Base-by-base conservation (phyloP, 129 eudicot species). In the Artemisia argyi region DNA sequence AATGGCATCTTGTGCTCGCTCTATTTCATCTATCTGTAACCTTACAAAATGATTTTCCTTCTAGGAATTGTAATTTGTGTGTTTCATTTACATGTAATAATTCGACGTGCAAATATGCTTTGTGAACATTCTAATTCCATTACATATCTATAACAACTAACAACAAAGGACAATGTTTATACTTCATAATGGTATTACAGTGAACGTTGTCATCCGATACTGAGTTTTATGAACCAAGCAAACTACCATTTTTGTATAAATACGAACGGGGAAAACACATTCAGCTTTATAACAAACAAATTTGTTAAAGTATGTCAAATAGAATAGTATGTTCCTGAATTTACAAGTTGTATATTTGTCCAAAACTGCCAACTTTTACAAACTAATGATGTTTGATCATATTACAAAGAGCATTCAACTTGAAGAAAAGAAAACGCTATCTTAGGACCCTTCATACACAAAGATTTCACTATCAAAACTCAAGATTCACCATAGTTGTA, bases 51-150 rank as follows among this genome's bases (percentile, higher is more conserved):
- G 2, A 26, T 63, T 63, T 63, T 55, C 54, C 1, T 51, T 63
- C 72, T 53, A 35, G 72, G 53, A 64, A 58, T 16, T 65, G 66
- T 74, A 54, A 42, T 53, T 52, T 74, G 72, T 53, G 65, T 53
- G 47, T 65, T 65, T 22, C 15, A 20, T 20, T 20, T 20, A 20
- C 0, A 20, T 0, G 0, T 20, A 20, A 20, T 20, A 20, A 20
- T 15, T 7, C 19, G 68, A 48, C 24, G 1, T 62, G 47, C 22
- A 32, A 58, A 11, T 59, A 20, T 14, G 18, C 42, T 6, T 19
- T 59, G 42, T 11, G 65, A 26, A 59, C 44, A 39, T 39, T 7
- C 44, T 6, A 39, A 39, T 39, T 39, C 44, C 44, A 35, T 35
- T 4, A 35, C 42, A 35, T 32, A 32, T 32, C 39, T 32, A 32